Evolutionary conservation across 75 land plant species (phyloP), one percentile per base, ranked within the genome.

Genomic region (Cunninghamia lanceolata): DNA sequence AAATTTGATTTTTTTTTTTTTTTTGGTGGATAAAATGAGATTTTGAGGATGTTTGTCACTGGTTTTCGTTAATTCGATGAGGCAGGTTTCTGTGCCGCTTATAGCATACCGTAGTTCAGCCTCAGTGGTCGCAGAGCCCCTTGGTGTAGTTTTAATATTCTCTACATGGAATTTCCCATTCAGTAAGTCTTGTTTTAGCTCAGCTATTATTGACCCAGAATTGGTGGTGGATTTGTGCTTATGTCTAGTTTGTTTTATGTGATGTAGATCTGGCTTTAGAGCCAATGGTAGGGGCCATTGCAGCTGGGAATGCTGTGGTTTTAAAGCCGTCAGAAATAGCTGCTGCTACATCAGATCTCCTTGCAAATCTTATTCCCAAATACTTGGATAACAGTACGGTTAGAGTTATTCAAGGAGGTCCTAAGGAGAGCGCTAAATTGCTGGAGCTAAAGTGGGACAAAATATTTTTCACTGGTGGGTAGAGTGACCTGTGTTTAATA

Each of bases 151-250:
- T 36, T 75, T 97, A 54, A 74, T 97, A 43, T 93, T 97, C 66
- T 94, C 98, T 54, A 86, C 99, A 11, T 97, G 99, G 99, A 97
- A 96, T 80, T 95, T 90, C 87, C 99, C 99, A 8, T 89, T 97
- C 50, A 75, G 99, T 97, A 93, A 86, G 92, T 87, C n/a, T 82
- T 46, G 70, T 35, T 85, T 40, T 74, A 9, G 15, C 35, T 36
- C 63, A 43, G 74, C 74, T 13, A n/a, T 7, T 8, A 30, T 70
- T n/a, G 30, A 9, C 30, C 10, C 30, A n/a, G 84, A 36, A 40
- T 25, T 25, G 3, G 74, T 28, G 30, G 9, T 25, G 2, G 13
- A n/a, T 3, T 25, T 43, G 11, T 36, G 3, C 21, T 71, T 71
- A 38, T 78, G 34, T 28, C 9, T 13, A 8, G 4, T 83, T 46